Percentiles rank a stretch among this genome's conserved stretches.
These are phyloP conservation scores for Chytriomyces confervae DNA, from an alignment of 192 early-diverging fungal genomes.

Conservation along the genomic window DNA sequence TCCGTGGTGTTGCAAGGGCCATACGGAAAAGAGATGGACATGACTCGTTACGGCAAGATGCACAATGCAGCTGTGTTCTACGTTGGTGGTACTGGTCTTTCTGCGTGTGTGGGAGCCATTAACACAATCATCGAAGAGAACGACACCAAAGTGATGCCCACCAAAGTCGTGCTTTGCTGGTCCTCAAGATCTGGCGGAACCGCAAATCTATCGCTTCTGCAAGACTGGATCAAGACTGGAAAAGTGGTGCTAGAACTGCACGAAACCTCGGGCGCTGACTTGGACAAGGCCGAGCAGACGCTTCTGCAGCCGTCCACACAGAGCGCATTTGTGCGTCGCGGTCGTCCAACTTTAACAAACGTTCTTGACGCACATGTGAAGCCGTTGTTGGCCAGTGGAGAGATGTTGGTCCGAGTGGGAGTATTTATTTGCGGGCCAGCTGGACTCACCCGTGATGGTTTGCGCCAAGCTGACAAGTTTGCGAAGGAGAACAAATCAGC, in stretches of 20 bases:
- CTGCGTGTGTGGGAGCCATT: not conserved
- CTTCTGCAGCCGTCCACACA: not conserved
- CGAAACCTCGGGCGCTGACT: not conserved
- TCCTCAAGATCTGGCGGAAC: not conserved
- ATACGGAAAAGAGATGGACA: no score
- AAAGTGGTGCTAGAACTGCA: not conserved
- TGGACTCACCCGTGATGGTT: not conserved
- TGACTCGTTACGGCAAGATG: not conserved
- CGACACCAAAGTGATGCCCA: not conserved
- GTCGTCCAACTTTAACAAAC: not conserved
- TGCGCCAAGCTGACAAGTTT: not conserved
- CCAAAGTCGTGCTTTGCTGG: not conserved
- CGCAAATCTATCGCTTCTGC: not conserved
- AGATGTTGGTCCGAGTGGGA: not conserved
- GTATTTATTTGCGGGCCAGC: not conserved
- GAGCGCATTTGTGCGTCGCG: no score
- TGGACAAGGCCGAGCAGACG: not conserved
- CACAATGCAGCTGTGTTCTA: no score
- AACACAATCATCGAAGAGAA: not conserved
- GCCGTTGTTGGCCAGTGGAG: not conserved
- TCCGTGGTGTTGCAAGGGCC: no score
- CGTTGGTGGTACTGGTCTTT: no score
- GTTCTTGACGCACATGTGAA: not conserved
- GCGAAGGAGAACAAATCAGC: not conserved
- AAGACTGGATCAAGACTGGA: not conserved